These are phyloP conservation scores for Arthrobotrys conoides DNA, from an alignment of 2,329 filamentous ascomycete genomes.

Conservation along the genomic window DNA sequence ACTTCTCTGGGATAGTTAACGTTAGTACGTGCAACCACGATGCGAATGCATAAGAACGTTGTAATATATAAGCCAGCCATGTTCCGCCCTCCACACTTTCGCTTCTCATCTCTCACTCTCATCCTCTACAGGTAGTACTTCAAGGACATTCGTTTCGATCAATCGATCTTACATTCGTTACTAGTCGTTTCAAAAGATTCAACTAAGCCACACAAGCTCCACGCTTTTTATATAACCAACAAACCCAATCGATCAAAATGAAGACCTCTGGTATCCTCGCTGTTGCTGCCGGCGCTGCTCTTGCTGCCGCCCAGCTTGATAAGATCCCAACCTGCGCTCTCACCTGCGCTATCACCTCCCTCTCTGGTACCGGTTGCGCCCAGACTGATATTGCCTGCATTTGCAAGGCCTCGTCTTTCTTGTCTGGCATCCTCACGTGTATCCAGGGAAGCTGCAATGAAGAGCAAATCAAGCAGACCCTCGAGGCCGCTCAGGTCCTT, in stretches of 20 bases:
- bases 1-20: slow-evolving; percentile 1
- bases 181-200: slow-evolving; percentile 44
- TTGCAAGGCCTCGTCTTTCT: slow-evolving; percentile 34
- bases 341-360: slow-evolving; percentile 45
- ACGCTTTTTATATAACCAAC: slow-evolving; percentile 40
- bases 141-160: slow-evolving; percentile 61
- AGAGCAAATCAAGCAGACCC: slow-evolving; percentile 31
- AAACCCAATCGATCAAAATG: slow-evolving; percentile 55
- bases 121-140: slow-evolving; percentile 35
- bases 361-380: slow-evolving; percentile 35
- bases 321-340: slow-evolving; percentile 52
- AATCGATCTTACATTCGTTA: slow-evolving; percentile 60
- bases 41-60: slow-evolving; percentile 49
- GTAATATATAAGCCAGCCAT: slow-evolving; percentile 38
- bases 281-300: slow-evolving; percentile 50
- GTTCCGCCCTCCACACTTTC: slow-evolving; percentile 44
- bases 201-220: slow-evolving; percentile 28
- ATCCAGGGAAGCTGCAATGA: slow-evolving; percentile 35
- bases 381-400: slow-evolving; percentile 56
- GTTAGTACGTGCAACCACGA: slow-evolving; percentile 41
- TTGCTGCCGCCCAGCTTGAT: slow-evolving; percentile 55
- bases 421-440: slow-evolving; percentile 43
- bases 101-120: slow-evolving; percentile 32
- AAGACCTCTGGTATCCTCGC: slow-evolving; percentile 55
- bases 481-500: slow-evolving; percentile 44